Evolutionary conservation across 1,284 basidiomycete species (phyloP), one percentile per base, ranked within the genome.

Genomic region (Papiliotrema terrestris): DNA sequence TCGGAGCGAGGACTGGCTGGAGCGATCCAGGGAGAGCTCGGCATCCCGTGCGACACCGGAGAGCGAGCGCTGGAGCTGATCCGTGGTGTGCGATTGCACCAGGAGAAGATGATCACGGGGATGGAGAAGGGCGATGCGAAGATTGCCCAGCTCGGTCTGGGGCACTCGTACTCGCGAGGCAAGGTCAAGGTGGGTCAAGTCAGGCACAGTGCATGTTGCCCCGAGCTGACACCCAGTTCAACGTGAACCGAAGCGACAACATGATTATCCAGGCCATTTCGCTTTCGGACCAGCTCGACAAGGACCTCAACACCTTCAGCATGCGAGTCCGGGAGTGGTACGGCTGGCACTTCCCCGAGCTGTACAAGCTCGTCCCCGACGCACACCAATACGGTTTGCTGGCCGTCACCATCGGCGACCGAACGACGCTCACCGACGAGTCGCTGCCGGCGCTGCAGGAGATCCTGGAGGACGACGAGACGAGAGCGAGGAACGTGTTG

Each of bases 201-300:
- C 25, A n/a, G n/a, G 8, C 2, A 38, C 45, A 15, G 49, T 17
- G 22, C 25, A 2, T 8, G 14, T 37, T 15, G 17, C 14, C 15
- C 14, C 3, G 17, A 19, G 23, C 26, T 32, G 19, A 45, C 22
- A 44, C 57, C 56, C 17, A 78, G 80, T 98, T 98, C 86, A 98
- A 98, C 81, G 95, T 98, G 66, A 98, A 98, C 84, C 84, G 95
- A 63, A 87, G 91, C 61, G 95, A 99, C 81, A 99, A 98, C 82
- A 99, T 99, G 95, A 98, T 99, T 80, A 98, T 98, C 72, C 96
- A 98, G 79, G 95, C 95, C 52, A 98, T 98, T 72, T 90, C 95
- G 2, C 86, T 98, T 54, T 89, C 98, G 69, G 95, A 98, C 81
- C 94, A 97, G 73, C 88, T 98, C 73, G 95, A 98, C 84, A 98